Conservation (phyloP, 106 monocot genomes). For the Dendrobium catenatum region DNA sequence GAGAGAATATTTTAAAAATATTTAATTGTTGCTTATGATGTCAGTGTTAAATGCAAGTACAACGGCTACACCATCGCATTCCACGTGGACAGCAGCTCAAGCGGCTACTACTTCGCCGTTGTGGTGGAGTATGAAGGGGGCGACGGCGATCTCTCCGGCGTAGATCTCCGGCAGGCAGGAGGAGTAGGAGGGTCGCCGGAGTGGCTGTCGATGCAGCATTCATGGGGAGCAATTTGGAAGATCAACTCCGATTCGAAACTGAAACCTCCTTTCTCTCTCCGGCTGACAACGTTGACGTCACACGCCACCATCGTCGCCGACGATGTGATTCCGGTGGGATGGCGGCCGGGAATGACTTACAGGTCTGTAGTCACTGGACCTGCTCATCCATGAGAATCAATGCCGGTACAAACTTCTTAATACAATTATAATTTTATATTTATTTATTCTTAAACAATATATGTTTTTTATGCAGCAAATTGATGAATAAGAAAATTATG, state of each 20-base stretch:
- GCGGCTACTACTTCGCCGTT: slow-evolving; percentile 38
- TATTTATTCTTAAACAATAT: no score
- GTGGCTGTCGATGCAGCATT: slow-evolving; percentile 47
- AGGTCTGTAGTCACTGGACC: neutral
- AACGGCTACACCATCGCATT: slow-evolving; percentile 25
- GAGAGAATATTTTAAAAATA: no score
- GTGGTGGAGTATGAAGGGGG: slow-evolving; percentile 37
- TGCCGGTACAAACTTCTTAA: no score
- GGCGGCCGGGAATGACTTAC: slow-evolving; percentile 35
- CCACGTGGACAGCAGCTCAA: slow-evolving; percentile 42
- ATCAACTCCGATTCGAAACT: slow-evolving; percentile 23
- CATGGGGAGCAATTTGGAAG: slow-evolving; percentile 49
- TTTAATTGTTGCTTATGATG: neutral
- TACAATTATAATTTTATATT: no score
- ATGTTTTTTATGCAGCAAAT: no score
- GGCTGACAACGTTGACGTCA: slow-evolving; percentile 15
- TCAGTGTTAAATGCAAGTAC: slow-evolving; percentile 42
- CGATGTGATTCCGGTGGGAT: slow-evolving; percentile 41
- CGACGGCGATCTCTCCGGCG: slow-evolving; percentile 37
- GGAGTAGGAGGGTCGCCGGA: neutral
- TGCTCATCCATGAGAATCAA: no score
- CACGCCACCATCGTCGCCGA: slow-evolving; percentile 18
- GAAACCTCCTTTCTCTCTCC: slow-evolving; percentile 41
- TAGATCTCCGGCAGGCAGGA: slow-evolving; percentile 11
- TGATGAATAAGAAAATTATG: no score